phyloP scores from a whole-genome alignment of 2,329 filamentous ascomycete genomes.

The Fusarium chuoi region DNA sequence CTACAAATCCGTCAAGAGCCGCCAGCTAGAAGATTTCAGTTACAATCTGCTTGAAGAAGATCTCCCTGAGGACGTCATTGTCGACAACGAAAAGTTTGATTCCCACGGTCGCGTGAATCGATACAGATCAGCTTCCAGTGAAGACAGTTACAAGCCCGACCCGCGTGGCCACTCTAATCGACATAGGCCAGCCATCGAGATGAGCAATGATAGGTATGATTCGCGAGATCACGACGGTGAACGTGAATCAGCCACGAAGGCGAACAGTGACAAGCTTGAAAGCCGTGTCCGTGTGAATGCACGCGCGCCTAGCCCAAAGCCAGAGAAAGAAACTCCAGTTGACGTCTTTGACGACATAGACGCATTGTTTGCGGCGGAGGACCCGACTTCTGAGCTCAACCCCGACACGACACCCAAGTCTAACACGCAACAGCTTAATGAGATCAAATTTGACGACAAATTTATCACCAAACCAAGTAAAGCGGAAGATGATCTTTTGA shows the following conservation, averaged over 20 bases:
- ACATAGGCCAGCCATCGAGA: background rate
- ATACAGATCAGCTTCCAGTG: background rate
- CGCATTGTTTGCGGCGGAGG: background rate
- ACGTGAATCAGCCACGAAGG: background rate
- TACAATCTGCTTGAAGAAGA: constrained; percentile 42
- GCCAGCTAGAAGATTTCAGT: constrained; percentile 42
- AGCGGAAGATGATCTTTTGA: background rate
- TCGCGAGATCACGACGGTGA: background rate
- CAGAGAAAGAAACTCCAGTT: background rate
- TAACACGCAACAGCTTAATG: background rate
- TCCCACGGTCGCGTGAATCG: constrained; percentile 7
- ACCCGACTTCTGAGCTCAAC: background rate
- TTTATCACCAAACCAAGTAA: background rate
- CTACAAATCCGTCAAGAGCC: constrained; percentile 42
- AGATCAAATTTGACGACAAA: background rate
- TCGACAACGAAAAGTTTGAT: constrained; percentile 30
- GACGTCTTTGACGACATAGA: constrained; percentile 11
- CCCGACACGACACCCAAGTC: background rate
- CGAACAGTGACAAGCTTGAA: background rate
- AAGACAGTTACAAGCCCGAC: background rate
- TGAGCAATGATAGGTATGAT: background rate
- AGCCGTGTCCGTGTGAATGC: background rate
- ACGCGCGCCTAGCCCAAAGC: background rate
- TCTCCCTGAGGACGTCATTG: constrained; percentile 39
- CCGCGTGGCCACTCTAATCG: background rate